Evolutionary conservation across 1,139 yeast genomes (phyloP), one percentile per base, ranked within the genome.

Genomic region (Candida tetrigidarum): DNA sequence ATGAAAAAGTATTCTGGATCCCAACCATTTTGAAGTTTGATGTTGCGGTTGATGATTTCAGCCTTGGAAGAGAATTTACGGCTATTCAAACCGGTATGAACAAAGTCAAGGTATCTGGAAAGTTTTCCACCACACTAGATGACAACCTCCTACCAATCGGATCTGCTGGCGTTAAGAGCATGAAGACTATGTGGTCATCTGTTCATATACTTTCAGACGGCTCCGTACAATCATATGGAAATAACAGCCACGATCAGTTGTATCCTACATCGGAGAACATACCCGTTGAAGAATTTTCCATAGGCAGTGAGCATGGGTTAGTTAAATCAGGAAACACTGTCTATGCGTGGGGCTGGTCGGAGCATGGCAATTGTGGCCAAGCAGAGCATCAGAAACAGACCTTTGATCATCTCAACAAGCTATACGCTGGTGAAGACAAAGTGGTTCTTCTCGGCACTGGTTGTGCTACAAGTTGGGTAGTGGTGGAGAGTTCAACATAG

Each of bases 341-440:
- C 0, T 69, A 59, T 45, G 78, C 92, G 3, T 93, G 98, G 98
- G 99, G 99, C 0, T 93, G 99, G 99, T 97, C 97, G 20, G 99
- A 93, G 60, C 99, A 93, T 60, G 98, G 99, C 0, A 93, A 93
- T 59, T 92, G 98, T 65, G 98, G 98, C 0, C 51, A 63, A 55
- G 28, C 35, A 39, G 2, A 38, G 57, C 16, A 18, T 26, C 10
- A 10, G 27, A 26, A 12, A 52, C 50, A 59, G 4, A 66, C 73
- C 0, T 78, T 73, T 47, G 63, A 63, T 47, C 59, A 65, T 38
- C 51, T 76, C 28, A 79, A 76, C 48, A 45, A 42, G 15, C 40
- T 81, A n/a, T 75, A 74, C 54, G 41, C 52, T 3, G 60, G 52
- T 2, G 41, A 45, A n/a, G 22, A 37, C 15, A 35, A 44, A 36